These are phyloP conservation scores for Thecaphora thlaspeos DNA, from an alignment of 1,284 basidiomycete species.

Conservation along the genomic window DNA sequence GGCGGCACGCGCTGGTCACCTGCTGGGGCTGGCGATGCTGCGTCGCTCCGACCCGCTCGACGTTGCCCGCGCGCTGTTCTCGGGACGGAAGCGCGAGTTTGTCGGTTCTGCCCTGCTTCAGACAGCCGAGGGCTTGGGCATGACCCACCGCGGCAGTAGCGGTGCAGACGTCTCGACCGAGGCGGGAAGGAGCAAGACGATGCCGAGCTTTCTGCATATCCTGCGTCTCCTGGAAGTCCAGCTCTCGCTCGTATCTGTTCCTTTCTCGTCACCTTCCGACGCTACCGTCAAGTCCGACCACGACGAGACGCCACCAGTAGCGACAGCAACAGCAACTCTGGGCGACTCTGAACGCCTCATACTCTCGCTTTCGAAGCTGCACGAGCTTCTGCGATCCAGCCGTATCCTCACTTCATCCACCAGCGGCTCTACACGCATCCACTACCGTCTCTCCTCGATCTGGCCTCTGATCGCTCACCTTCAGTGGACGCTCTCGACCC, in stretches of 20 bases:
- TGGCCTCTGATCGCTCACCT: conserved; percentile 32
- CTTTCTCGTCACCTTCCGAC: conserved; percentile 5
- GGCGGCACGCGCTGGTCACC: conserved; percentile 1
- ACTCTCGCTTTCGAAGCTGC: conserved; percentile 20
- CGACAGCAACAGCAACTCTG: background rate
- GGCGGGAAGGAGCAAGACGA: background rate
- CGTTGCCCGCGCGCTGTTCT: conserved; percentile 10
- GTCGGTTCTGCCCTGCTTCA: background rate
- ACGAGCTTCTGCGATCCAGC: conserved; percentile 17
- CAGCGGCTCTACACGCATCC: conserved; percentile 13
- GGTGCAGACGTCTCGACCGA: background rate
- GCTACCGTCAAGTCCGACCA: conserved; percentile 14
- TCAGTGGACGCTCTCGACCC: conserved; percentile 24
- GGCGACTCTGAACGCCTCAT: conserved; percentile 11
- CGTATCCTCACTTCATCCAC: conserved; percentile 13
- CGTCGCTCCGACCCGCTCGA: conserved; percentile 21
- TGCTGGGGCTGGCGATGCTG: conserved; percentile 17
- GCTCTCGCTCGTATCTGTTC: conserved; percentile 2
- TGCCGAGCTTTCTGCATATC: conserved; percentile 17
- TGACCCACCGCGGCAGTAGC: background rate
- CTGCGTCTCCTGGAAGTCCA: conserved; percentile 20
- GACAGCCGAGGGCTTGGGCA: background rate
- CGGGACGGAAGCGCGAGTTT: background rate
- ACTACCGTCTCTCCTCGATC: conserved; percentile 29
- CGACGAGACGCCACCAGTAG: background rate